Conservation (phyloP, 2,329 filamentous ascomycete genomes). For the Neofusicoccum ribis region DNA sequence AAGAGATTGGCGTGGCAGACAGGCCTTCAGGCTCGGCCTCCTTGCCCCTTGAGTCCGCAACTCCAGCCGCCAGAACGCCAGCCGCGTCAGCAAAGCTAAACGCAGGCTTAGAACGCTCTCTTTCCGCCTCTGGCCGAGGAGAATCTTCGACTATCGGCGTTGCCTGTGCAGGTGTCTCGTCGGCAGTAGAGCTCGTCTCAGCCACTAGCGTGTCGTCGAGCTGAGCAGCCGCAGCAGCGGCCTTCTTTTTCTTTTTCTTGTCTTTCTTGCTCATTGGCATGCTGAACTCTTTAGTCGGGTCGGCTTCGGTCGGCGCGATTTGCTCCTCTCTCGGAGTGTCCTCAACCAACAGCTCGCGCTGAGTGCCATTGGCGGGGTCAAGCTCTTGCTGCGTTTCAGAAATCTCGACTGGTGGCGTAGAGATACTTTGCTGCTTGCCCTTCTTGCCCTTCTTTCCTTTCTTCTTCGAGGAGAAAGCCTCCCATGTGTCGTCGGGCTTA, state of each 20-base stretch:
- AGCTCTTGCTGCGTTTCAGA: not conserved
- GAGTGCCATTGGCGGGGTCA: not conserved
- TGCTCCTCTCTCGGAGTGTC: constrained; percentile 19
- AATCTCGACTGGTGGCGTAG: constrained; percentile 20
- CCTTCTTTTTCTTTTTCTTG: constrained; percentile 24
- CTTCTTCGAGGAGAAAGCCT: constrained; percentile 25
- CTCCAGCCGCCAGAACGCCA: not conserved
- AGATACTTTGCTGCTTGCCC: constrained; percentile 21
- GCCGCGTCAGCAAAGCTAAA: constrained; percentile 1
- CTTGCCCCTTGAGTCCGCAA: not conserved
- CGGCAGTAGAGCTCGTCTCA: not conserved
- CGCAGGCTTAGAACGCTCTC: not conserved
- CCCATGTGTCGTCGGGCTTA: not conserved
- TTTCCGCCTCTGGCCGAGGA: not conserved
- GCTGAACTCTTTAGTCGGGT: not conserved
- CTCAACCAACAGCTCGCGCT: not conserved
- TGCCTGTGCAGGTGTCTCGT: not conserved
- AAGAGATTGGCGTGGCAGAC: not conserved
- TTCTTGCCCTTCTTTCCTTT: constrained; percentile 32
- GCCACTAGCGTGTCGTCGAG: not conserved
- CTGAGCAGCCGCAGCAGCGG: constrained; percentile 3
- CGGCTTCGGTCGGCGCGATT: not conserved
- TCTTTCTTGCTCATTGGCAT: constrained; percentile 21
- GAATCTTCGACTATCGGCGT: not conserved
- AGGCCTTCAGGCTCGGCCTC: not conserved